phyloP scores from a whole-genome alignment of 306 rosid genomes.

The Biancaea sappan region DNA sequence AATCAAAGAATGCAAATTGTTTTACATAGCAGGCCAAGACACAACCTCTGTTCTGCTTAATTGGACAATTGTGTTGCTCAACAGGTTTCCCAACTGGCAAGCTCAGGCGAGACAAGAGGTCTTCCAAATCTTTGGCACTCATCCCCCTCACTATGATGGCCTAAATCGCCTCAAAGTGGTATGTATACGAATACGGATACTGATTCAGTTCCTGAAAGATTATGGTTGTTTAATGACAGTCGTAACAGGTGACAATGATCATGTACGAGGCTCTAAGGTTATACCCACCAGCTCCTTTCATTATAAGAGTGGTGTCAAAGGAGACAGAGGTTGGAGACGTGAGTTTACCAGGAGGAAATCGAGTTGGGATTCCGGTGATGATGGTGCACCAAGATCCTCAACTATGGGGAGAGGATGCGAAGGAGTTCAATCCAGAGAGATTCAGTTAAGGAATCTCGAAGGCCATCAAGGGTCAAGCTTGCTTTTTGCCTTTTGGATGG shows the following conservation, averaged over 20 bases:
- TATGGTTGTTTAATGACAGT: neutral
- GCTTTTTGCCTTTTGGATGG: slow-evolving; percentile 28
- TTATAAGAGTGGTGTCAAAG: neutral
- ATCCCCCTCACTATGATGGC: slow-evolving; percentile 24
- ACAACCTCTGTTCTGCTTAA: slow-evolving; percentile 30
- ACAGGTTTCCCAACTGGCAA: slow-evolving; percentile 35
- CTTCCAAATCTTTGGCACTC: slow-evolving; percentile 19
- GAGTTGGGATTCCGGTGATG: neutral
- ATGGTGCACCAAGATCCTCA: slow-evolving; percentile 15
- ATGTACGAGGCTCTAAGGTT: slow-evolving; percentile 9
- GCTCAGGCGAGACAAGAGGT: slow-evolving; percentile 38
- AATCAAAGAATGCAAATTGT: slow-evolving; percentile 39
- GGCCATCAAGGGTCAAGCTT: slow-evolving; percentile 8
- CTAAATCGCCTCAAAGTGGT: slow-evolving; percentile 26
- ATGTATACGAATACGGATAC: too few relatives aligned
- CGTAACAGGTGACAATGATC: slow-evolving; percentile 14
- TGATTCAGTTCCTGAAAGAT: too few relatives aligned
- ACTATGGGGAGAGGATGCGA: slow-evolving; percentile 26
- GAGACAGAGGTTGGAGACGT: neutral
- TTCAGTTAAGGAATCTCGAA: slow-evolving; percentile 36
- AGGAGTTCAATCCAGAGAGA: slow-evolving; percentile 35
- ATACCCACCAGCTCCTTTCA: neutral
- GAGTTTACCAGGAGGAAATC: neutral
- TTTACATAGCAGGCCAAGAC: slow-evolving; percentile 49
- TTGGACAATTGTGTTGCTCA: slow-evolving; percentile 39